Percentiles rank a stretch among this genome's conserved stretches.
phyloP scores from a whole-genome alignment of 257 asterid genomes.

The Przewalskia tangutica region DNA sequence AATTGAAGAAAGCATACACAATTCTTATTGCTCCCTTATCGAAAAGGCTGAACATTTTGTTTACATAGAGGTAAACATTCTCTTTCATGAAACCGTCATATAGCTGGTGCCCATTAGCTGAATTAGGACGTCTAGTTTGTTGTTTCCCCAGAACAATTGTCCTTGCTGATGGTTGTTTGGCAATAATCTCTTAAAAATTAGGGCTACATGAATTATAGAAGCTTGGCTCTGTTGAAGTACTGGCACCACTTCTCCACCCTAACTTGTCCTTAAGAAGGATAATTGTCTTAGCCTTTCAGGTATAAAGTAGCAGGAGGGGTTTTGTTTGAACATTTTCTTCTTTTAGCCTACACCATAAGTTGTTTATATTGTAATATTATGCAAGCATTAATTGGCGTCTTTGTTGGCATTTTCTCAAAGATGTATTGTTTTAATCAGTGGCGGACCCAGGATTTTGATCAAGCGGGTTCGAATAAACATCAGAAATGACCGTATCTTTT shows the following conservation, averaged over 20 bases:
- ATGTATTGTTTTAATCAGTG: not conserved
- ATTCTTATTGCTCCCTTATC: slow-evolving; percentile 80
- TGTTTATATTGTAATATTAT: not conserved
- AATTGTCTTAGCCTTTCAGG: not conserved
- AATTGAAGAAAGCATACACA: slow-evolving; percentile 86
- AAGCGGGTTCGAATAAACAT: no score
- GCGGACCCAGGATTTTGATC: no score
- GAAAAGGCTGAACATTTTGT: slow-evolving; percentile 86
- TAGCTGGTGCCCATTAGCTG: not conserved
- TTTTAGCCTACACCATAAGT: not conserved
- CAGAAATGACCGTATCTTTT: no score
- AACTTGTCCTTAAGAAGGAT: not conserved
- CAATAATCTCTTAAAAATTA: not conserved
- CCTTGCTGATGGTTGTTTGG: not conserved
- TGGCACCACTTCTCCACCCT: not conserved
- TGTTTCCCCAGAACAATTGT: not conserved
- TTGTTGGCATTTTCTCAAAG: not conserved
- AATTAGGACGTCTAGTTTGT: not conserved
- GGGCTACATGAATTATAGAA: not conserved
- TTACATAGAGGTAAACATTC: slow-evolving; percentile 69
- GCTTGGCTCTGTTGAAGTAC: not conserved
- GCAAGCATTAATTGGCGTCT: not conserved
- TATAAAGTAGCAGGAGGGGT: not conserved
- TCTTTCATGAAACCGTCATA: not conserved
- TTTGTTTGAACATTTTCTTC: not conserved